Evolutionary conservation across 129 eudicot genomes (phyloP).

Genomic region (Centrapalus pauciflorus): DNA sequence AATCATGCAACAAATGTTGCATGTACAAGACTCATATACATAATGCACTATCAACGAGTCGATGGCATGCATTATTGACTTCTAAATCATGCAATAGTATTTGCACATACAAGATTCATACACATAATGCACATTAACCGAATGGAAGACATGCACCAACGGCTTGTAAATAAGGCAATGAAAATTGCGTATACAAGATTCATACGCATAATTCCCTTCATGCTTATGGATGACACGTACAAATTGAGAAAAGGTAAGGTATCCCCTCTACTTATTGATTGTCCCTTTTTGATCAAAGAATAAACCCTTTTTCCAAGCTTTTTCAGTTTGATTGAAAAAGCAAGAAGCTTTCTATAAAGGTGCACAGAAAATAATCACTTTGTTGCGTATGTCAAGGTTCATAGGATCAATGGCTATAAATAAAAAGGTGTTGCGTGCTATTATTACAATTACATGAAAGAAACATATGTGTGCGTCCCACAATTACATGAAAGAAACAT

Average conservation of each 20-base stretch:
- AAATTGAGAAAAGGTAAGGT: not conserved
- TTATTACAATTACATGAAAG: too few relatives aligned
- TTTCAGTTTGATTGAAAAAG: not conserved
- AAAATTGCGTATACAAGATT: not conserved
- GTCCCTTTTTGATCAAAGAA: not conserved
- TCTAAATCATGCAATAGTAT: not conserved
- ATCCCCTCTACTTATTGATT: not conserved
- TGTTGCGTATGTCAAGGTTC: not conserved
- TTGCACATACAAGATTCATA: not conserved
- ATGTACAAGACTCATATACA: not conserved
- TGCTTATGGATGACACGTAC: not conserved
- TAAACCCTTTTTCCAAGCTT: not conserved
- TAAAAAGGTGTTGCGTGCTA: too few relatives aligned
- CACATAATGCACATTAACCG: not conserved
- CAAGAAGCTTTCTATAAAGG: conserved; percentile 6
- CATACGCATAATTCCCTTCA: not conserved
- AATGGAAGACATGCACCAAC: not conserved
- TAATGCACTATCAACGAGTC: not conserved
- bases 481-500: too few relatives aligned
- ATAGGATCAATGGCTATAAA: too few relatives aligned
- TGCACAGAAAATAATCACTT: not conserved
- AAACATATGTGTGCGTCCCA: too few relatives aligned
- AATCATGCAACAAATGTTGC: too few relatives aligned
- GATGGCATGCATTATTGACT: not conserved
- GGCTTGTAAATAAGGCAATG: not conserved